Base-by-base conservation (phyloP, 495 filamentous ascomycete species). In the Lindgomyces ingoldianus region DNA sequence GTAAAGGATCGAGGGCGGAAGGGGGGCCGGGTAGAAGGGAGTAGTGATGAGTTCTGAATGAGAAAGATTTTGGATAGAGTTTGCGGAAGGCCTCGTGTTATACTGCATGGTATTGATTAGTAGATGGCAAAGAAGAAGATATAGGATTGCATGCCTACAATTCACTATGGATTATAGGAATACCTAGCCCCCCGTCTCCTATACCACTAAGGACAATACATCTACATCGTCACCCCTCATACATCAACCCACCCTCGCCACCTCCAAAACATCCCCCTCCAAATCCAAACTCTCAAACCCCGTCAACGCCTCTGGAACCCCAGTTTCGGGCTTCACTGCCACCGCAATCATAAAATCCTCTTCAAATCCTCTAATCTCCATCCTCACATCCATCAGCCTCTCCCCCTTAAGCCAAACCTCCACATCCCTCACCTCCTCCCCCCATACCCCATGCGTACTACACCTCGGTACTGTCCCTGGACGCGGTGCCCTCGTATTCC, bases 281-380 rank as follows among this genome's bases (percentile, higher is more conserved):
- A 70, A 45, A 51, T 66, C 14, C 63, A 70, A 49, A 6, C 33
- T 41, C 47, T 53, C 54, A 58, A 71, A 67, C 10, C 3, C 36
- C 10, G 64, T 61, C 39, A 71, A 48, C 18, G 30, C 46, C 24
- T 68, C 60, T 14, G 64, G 54, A 14, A 73, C 67, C 42, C 45
- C 63, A 22, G 36, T 64, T 25, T 75, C 76, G 21, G 73, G 73
- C 62, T 75, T 73, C 24, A 79, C 78, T 8, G 85, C 83, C 30
- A 81, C 83, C 12, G 80, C 84, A 65, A 90, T 74, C 67, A 90
- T 82, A 65, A 84, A 90, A 58, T 87, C 78, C 51, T 79, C 69
- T 68, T 84, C 84, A 69, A 87, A 84, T 0, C 83, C 81, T 44
- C 82, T 75, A 22, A 90, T 76, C 64, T 88, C 84, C 67, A 90